Percentiles rank a stretch among this genome's conserved stretches.
Conservation (phyloP, 768 basidiomycete genomes). For the Leccinum longicurvipes region DNA sequence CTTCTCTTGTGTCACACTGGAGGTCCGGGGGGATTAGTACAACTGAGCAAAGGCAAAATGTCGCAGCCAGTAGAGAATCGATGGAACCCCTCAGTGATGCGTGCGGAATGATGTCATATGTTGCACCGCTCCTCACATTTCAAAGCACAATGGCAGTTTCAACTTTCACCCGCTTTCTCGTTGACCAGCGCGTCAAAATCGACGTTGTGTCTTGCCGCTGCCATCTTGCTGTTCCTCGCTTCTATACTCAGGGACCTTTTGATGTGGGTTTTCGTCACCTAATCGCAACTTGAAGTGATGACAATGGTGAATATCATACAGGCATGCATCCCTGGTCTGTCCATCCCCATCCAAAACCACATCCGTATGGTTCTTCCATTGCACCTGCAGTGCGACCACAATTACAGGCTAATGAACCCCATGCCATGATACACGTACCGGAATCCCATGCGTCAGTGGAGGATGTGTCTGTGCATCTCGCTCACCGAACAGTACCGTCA, state of each 20-base stretch:
- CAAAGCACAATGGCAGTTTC: background rate
- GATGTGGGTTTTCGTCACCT: background rate
- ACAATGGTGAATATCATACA: background rate
- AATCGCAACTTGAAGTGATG: conserved; percentile 4
- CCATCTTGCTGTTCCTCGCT: background rate
- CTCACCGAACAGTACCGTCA: conserved; percentile 4
- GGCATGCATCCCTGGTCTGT: background rate
- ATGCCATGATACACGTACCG: background rate
- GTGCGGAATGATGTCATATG: background rate
- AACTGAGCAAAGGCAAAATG: background rate
- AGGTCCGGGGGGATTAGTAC: too few species aligned
- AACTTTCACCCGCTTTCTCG: background rate
- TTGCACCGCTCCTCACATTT: background rate
- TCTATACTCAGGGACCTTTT: background rate
- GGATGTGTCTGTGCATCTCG: background rate
- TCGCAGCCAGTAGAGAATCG: background rate
- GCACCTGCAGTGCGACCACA: background rate
- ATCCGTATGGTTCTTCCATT: background rate
- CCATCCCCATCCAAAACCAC: background rate
- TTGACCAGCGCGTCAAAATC: background rate
- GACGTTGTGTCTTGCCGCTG: background rate
- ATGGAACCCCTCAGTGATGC: background rate
- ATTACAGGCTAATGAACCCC: conserved; percentile 4
- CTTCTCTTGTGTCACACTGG: too few species aligned
- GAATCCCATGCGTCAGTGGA: background rate